A percentile compares a stretch with the other conserved stretches of the same genome.
Conservation (phyloP, 306 rosid species). For the Prunus davidiana region DNA sequence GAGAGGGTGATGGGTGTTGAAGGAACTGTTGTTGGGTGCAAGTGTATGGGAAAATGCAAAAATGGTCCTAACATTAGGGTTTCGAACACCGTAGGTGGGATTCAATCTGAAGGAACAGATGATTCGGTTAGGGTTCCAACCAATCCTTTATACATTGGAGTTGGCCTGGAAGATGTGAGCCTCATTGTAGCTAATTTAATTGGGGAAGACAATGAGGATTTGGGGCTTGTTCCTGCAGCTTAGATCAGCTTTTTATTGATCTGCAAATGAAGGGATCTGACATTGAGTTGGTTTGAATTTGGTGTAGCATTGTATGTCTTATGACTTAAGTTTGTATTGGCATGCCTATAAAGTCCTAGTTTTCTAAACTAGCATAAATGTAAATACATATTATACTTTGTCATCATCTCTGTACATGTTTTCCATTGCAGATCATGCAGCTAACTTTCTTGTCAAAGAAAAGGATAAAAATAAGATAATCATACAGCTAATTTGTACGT, state of each 20-base stretch:
- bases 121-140: slow-evolving; percentile 45
- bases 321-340: background rate
- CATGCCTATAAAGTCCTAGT: background rate
- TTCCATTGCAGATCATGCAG: background rate
- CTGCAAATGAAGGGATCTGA: background rate
- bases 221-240: slow-evolving; percentile 30
- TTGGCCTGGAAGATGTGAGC: slow-evolving; percentile 73
- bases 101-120: slow-evolving; percentile 25
- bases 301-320: background rate
- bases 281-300: background rate
- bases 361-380: background rate
- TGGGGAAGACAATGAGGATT: slow-evolving; percentile 33
- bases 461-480: background rate
- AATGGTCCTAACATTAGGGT: slow-evolving; percentile 82
- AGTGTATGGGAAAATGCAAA: slow-evolving; percentile 96
- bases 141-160: slow-evolving; percentile 67
- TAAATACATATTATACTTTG: background rate
- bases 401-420: no score
- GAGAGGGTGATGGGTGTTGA: slow-evolving; percentile 56
- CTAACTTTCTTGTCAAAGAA: background rate
- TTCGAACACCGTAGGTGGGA: slow-evolving; percentile 25
- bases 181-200: slow-evolving; percentile 51
- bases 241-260: background rate
- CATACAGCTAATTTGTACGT: background rate
- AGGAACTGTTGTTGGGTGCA: slow-evolving; percentile 66